These are phyloP conservation scores for Emmonsiellopsis sp. DNA, from an alignment of 2,329 filamentous ascomycete species.

Conservation along the genomic window DNA sequence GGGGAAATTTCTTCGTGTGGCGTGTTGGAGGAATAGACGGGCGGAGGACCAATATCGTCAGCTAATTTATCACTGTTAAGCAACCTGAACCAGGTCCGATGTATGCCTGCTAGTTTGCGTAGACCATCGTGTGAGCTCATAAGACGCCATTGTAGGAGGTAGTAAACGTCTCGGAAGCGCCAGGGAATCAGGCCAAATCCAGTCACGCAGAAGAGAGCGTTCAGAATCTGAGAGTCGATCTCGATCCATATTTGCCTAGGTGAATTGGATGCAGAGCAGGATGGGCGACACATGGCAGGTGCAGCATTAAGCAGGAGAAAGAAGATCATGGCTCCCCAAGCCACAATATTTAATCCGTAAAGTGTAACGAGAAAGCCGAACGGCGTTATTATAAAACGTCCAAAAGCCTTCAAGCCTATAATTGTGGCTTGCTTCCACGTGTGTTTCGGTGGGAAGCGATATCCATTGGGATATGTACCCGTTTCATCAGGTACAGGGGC, in stretches of 20 bases:
- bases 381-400: constrained; percentile 60
- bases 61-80: constrained; percentile 55
- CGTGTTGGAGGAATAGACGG: constrained; percentile 12
- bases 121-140: constrained; percentile 47
- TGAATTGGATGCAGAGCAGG: constrained; percentile 64
- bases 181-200: constrained; percentile 78
- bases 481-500: constrained; percentile 20
- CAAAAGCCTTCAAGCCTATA: constrained; percentile 22
- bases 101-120: constrained; percentile 62
- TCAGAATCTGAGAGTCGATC: constrained; percentile 73
- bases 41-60: constrained; percentile 16
- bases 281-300: constrained; percentile 43
- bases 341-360: constrained; percentile 74
- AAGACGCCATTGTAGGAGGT: constrained; percentile 57
- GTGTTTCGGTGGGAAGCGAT: constrained; percentile 27
- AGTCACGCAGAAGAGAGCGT: constrained; percentile 77
- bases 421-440: constrained; percentile 22
- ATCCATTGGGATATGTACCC: constrained; percentile 27
- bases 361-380: constrained; percentile 68
- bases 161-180: constrained; percentile 74
- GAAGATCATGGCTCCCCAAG: constrained; percentile 89
- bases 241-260: constrained; percentile 79
- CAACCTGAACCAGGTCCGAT: constrained; percentile 67
- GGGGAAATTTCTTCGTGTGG: constrained; percentile 5
- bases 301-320: constrained; percentile 69